phyloP scores from a whole-genome alignment of 352 stramenopile species.

The Globisporangium cederbergense region DNA sequence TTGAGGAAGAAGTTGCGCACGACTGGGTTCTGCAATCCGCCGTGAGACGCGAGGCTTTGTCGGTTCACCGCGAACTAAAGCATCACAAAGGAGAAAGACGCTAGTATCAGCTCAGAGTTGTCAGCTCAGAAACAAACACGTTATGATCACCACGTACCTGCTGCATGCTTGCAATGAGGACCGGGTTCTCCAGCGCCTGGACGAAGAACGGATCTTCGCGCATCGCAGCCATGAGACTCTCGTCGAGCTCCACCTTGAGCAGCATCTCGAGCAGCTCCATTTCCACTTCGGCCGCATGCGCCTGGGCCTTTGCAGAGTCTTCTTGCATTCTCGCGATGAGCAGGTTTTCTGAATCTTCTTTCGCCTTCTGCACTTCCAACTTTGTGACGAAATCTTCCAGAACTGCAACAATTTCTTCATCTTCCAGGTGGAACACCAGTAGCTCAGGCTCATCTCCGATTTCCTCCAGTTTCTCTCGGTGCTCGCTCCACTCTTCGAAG shows the following conservation, averaged over 20 bases:
- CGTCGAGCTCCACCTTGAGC: conserved; percentile 41
- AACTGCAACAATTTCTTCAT: conserved; percentile 31
- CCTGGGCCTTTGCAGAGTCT: background rate
- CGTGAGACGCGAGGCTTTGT: conserved; percentile 32
- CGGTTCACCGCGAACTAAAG: conserved; percentile 56
- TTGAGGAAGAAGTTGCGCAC: conserved; percentile 60
- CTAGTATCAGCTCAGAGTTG: background rate
- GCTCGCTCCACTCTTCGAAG: conserved; percentile 26
- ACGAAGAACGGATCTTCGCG: conserved; percentile 55
- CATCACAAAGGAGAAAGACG: background rate
- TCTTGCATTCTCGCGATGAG: conserved; percentile 4
- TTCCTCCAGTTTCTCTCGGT: conserved; percentile 44
- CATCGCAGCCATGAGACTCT: conserved; percentile 56
- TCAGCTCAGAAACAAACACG: background rate
- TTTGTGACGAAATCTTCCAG: conserved; percentile 37
- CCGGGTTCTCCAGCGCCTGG: conserved; percentile 40
- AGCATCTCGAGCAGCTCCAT: conserved; percentile 41
- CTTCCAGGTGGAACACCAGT: conserved; percentile 63
- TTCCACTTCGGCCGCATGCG: conserved; percentile 14
- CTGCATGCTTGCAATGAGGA: conserved; percentile 57
- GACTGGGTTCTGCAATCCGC: conserved; percentile 29
- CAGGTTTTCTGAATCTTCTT: background rate
- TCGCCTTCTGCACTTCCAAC: conserved; percentile 21
- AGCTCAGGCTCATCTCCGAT: conserved; percentile 66
- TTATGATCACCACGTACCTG: conserved; percentile 31